phyloP scores from a whole-genome alignment of 805 yeast species.

The Saturnispora besseyi region DNA sequence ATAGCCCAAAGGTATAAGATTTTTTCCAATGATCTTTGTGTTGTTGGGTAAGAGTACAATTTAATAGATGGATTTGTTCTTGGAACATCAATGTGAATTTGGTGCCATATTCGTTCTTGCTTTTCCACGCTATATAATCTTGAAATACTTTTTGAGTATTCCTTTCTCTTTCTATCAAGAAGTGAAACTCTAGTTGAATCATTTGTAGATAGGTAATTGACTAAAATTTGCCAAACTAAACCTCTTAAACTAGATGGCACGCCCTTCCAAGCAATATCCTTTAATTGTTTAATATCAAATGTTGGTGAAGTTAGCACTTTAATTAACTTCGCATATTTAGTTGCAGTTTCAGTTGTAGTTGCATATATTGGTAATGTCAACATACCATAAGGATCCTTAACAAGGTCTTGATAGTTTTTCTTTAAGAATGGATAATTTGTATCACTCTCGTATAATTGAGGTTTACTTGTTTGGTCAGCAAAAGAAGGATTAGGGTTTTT shows the following conservation, averaged over 20 bases:
- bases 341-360: slow-evolving; percentile 30
- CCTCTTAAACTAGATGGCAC: slow-evolving; percentile 77
- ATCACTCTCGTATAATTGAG: slow-evolving; percentile 12
- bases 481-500: slow-evolving; percentile 31
- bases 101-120: slow-evolving; percentile 87
- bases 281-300: slow-evolving; percentile 62
- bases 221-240: slow-evolving; percentile 76
- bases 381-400: slow-evolving; percentile 35
- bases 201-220: slow-evolving; percentile 88
- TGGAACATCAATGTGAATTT: slow-evolving; percentile 88
- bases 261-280: slow-evolving; percentile 90
- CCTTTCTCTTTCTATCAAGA: slow-evolving; percentile 72
- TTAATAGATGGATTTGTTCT: slow-evolving; percentile 83
- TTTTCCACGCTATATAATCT: slow-evolving; percentile 51
- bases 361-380: slow-evolving; percentile 25
- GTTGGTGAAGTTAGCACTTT: slow-evolving; percentile 42
- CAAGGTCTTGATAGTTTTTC: slow-evolving; percentile 29
- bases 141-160: slow-evolving; percentile 66
- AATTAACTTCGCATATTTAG: slow-evolving; percentile 60
- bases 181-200: slow-evolving; percentile 63
- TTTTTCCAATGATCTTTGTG: slow-evolving; percentile 73
- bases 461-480: background rate
- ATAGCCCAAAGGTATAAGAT: slow-evolving; percentile 90
- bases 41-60: slow-evolving; percentile 56
- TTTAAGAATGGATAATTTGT: slow-evolving; percentile 20